Evolutionary conservation across 2,329 filamentous ascomycete genomes (phyloP).

Genomic region (Nemania diffusa): DNA sequence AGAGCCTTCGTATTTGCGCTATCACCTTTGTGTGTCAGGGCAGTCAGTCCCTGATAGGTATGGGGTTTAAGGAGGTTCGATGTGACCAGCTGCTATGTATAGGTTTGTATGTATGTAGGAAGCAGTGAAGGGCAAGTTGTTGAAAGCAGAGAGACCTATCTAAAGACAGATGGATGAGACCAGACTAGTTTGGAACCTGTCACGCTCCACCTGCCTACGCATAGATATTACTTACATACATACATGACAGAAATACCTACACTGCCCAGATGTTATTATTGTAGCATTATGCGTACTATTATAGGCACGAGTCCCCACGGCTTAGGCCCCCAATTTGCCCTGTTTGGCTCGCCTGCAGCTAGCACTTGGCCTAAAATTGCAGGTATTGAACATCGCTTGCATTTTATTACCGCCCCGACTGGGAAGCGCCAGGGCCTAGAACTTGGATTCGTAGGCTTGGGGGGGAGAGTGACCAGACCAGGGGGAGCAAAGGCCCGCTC

Average conservation of each 20-base stretch:
- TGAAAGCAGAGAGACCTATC: not conserved
- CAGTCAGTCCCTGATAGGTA: not conserved
- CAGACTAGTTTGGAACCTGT: not conserved
- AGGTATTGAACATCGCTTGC: conserved; percentile 25
- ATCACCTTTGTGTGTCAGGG: not conserved
- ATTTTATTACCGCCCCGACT: conserved; percentile 28
- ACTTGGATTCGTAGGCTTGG: conserved; percentile 4
- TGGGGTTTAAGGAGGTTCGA: not conserved
- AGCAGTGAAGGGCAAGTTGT: too few relatives aligned
- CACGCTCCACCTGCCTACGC: not conserved
- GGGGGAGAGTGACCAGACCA: too few relatives aligned
- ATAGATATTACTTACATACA: too few relatives aligned
- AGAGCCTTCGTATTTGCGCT: conserved; percentile 2
- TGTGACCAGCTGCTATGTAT: not conserved
- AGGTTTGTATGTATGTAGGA: not conserved
- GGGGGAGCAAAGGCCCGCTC: not conserved
- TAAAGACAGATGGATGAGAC: not conserved
- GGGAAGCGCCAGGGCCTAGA: conserved; percentile 30
- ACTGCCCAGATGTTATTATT: not conserved
- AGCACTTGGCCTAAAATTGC: conserved; percentile 21
- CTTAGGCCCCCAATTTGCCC: conserved; percentile 28
- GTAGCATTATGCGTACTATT: not conserved
- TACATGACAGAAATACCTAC: not conserved
- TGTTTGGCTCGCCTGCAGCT: conserved; percentile 25
- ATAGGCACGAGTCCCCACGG: conserved; percentile 4